phyloP scores from a whole-genome alignment of 2,329 filamentous ascomycete genomes.

The Xylaria digitata region DNA sequence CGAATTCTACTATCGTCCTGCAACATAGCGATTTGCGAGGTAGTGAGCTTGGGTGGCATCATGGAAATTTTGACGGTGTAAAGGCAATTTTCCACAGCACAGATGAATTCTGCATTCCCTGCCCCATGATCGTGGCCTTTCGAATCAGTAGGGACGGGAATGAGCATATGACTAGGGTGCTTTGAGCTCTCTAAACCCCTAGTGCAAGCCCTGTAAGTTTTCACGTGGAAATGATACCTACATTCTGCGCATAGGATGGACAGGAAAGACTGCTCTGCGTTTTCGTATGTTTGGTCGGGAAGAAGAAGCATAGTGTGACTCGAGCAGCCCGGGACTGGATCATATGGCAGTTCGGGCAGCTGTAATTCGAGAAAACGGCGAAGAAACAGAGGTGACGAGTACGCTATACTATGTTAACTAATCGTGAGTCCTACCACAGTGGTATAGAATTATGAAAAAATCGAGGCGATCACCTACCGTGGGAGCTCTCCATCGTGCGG shows the following conservation, averaged over 20 bases:
- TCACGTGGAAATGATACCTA: slow-evolving; percentile 48
- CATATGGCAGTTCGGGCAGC: slow-evolving; percentile 39
- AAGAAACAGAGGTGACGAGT: slow-evolving; percentile 48
- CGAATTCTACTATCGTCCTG: slow-evolving; percentile 59
- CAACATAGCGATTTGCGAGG: slow-evolving; percentile 57
- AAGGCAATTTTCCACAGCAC: slow-evolving; percentile 44
- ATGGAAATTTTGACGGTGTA: slow-evolving; percentile 62
- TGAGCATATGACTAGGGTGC: slow-evolving; percentile 48
- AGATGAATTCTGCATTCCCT: slow-evolving; percentile 43
- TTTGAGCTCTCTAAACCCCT: slow-evolving; percentile 24
- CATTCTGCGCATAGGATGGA: slow-evolving; percentile 47
- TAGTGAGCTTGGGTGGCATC: slow-evolving; percentile 57
- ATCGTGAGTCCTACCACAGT: slow-evolving; percentile 1
- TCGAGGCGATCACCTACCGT: slow-evolving; percentile 26
- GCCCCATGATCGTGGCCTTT: slow-evolving; percentile 27
- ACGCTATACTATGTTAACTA: slow-evolving; percentile 39
- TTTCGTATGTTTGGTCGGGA: slow-evolving; percentile 38
- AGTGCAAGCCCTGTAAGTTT: slow-evolving; percentile 33
- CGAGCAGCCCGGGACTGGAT: slow-evolving; percentile 27
- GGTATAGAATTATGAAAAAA: neutral
- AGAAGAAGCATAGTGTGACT: slow-evolving; percentile 47
- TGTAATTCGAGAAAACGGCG: slow-evolving; percentile 43
- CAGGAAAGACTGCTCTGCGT: slow-evolving; percentile 36
- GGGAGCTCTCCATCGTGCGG: slow-evolving; percentile 2
- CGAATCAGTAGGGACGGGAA: slow-evolving; percentile 19